Base-by-base conservation (phyloP, 768 basidiomycete genomes). In the Candolleomyces eurysporus region DNA sequence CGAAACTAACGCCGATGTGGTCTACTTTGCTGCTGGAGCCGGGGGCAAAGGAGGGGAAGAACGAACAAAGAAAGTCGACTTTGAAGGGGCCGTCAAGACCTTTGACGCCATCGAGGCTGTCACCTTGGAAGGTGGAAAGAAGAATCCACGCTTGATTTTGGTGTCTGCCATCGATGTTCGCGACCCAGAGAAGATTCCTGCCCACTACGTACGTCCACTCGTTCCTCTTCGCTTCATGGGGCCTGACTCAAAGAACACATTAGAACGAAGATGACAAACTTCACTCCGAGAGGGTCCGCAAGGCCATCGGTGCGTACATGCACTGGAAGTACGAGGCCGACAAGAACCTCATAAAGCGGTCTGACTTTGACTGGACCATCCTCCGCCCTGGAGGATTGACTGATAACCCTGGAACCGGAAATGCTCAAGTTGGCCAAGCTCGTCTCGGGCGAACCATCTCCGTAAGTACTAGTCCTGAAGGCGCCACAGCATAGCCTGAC, bases 51-150 rank as follows among this genome's bases (percentile, higher is more conserved):
- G 84, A 7, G 82, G 81, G 0, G 75, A 77, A 40, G 83, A 84
- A 65, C 68, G 82, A 36, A 87, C 84, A 3, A 81, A 79, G 67
- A 77, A 75, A 31, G 86, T 89, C 6, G 82, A 84, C 65, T 84
- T 82, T 64, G 83, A 86, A 53, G 88, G 87, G 9, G 86, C 87
- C 0, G 63, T 90, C 42, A 90, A 89, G 71, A 81, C 88, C 2
- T 89, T 85, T 66, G 88, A 90, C 67, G 88, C 87, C 0, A 75
- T 90, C 56, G 88, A 89, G 68, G 72, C 50, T 0, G 74, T 85
- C 2, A 65, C 79, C 49, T 4, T 9, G 19, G 22, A 51, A 31
- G 55, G 56, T 22, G 77, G 65, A 7, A 42, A 76, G 1, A 58
- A 65, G n/a, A 81, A 80, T 61, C 85, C 85, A 39, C 71, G 84